These are phyloP conservation scores for Dysphania ambrosioides DNA, from an alignment of 148 eudicot genomes.

Conservation along the genomic window DNA sequence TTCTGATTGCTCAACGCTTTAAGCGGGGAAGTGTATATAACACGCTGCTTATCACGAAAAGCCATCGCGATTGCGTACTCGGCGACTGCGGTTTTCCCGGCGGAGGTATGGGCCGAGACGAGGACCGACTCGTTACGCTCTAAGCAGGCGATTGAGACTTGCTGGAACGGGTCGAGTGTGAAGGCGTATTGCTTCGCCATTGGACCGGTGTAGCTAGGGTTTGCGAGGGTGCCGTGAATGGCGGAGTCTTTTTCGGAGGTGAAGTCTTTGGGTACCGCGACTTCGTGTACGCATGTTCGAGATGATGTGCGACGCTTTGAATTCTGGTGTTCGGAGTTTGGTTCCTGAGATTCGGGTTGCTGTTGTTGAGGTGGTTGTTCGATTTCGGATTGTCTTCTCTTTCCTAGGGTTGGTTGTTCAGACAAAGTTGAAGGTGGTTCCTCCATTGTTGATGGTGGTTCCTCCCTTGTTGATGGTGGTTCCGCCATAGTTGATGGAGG, in stretches of 20 bases:
- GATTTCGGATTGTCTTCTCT: slow-evolving; percentile 41
- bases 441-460: background rate
- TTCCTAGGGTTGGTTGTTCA: slow-evolving; percentile 25
- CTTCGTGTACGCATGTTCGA: slow-evolving; percentile 87
- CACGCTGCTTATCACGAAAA: slow-evolving; percentile 79
- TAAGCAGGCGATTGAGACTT: slow-evolving; percentile 74
- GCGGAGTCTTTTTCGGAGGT: slow-evolving; percentile 37
- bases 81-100: slow-evolving; percentile 94
- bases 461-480: background rate
- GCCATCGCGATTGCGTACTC: slow-evolving; percentile 97
- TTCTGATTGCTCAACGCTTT: slow-evolving; percentile 95
- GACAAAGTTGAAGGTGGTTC: background rate
- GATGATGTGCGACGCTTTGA: slow-evolving; percentile 39
- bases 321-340: slow-evolving; percentile 3
- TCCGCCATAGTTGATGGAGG: slow-evolving; percentile 23
- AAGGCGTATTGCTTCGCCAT: slow-evolving; percentile 71
- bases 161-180: slow-evolving; percentile 81
- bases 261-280: slow-evolving; percentile 70
- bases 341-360: background rate
- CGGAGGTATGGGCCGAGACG: slow-evolving; percentile 94
- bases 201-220: slow-evolving; percentile 55
- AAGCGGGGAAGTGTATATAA: slow-evolving; percentile 83
- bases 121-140: slow-evolving; percentile 83
- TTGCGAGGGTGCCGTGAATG: slow-evolving; percentile 62
- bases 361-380: background rate